These are phyloP conservation scores for Meyerozyma sp. DNA, from an alignment of 1,139 yeast genomes.

Conservation along the genomic window DNA sequence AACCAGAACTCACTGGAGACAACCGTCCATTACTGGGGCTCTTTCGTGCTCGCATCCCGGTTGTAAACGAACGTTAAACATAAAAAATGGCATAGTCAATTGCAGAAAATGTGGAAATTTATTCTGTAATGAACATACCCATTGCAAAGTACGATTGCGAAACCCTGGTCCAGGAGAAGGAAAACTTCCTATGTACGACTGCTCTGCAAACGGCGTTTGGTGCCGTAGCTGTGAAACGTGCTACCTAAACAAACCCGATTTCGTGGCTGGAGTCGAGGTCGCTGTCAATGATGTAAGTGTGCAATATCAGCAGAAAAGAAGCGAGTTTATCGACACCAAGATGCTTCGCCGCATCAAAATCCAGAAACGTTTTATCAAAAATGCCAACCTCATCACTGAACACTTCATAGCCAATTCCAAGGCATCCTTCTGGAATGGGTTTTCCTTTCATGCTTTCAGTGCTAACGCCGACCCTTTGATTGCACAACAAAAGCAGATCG, in stretches of 20 bases:
- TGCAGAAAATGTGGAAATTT: slow-evolving; percentile 71
- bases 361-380: slow-evolving; percentile 57
- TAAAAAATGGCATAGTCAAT: slow-evolving; percentile 50
- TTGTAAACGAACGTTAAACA: slow-evolving; percentile 39
- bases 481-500: slow-evolving; percentile 47
- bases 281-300: slow-evolving; percentile 38
- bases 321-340: slow-evolving; percentile 30
- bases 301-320: slow-evolving; percentile 39
- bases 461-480: slow-evolving; percentile 4
- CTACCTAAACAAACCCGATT: slow-evolving; percentile 51
- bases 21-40: slow-evolving; percentile 26
- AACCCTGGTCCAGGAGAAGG: slow-evolving; percentile 25
- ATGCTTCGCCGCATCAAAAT: slow-evolving; percentile 51
- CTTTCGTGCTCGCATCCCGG: slow-evolving; percentile 27
- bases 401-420: slow-evolving; percentile 9
- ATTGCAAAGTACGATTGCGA: slow-evolving; percentile 40
- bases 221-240: slow-evolving; percentile 65
- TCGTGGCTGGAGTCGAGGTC: slow-evolving; percentile 37
- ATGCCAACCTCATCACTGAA: slow-evolving; percentile 21
- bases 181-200: slow-evolving; percentile 33
- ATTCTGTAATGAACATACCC: slow-evolving; percentile 63
- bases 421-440: slow-evolving; percentile 13
- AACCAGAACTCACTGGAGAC: slow-evolving; percentile 62
- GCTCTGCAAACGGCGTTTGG: slow-evolving; percentile 51
- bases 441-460: slow-evolving; percentile 8